Base-by-base conservation (phyloP, 495 filamentous ascomycete genomes). In the Hyaloscypha bicolor region DNA sequence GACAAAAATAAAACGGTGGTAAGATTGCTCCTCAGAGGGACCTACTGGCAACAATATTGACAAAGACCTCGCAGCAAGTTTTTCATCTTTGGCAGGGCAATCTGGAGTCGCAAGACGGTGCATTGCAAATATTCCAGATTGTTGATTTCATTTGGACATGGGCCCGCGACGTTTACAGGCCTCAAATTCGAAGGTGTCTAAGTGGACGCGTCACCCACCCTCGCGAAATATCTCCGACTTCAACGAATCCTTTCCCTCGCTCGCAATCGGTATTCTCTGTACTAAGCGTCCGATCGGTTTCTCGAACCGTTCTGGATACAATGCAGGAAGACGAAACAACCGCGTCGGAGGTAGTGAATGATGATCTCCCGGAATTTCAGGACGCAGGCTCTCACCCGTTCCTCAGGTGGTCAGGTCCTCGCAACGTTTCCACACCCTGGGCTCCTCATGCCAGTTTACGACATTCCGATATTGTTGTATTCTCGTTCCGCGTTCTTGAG, bases 121-220 rank as follows among this genome's bases (percentile, higher is more conserved):
- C 60, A 30, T 52, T 63, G 42, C 60, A 63, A 63, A 29, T 63
- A 12, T 25, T 51, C 60, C 60, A 63, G 60, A 63, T 63, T n/a
- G 42, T 63, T 63, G 60, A 63, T 31, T 63, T 63, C 48, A 52
- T 63, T 63, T 63, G 60, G 60, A 51, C 60, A 25, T 63, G 60
- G 60, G 60, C 37, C 37, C 60, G 60, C 42, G 60, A 63, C 60
- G 60, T 63, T 6, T 63, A 63, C n/a, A 33, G 60, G 14, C 60
- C 60, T 63, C 60, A 63, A 31, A 52, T 63, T 52, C 60, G 60
- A 9, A 48, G 25, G 35, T 63, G 60, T 52, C 60, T 63, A 4
- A 22, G 21, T 25, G 25, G 60, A 30, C 42, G 39, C 9, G 59
- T 31, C 9, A 3, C 22, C 11, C 3, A 48, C 30, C 42, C 3